Evolutionary conservation across 495 filamentous ascomycete species (phyloP), one percentile per base, ranked within the genome.

Genomic region (Aspergillus nidulans): DNA sequence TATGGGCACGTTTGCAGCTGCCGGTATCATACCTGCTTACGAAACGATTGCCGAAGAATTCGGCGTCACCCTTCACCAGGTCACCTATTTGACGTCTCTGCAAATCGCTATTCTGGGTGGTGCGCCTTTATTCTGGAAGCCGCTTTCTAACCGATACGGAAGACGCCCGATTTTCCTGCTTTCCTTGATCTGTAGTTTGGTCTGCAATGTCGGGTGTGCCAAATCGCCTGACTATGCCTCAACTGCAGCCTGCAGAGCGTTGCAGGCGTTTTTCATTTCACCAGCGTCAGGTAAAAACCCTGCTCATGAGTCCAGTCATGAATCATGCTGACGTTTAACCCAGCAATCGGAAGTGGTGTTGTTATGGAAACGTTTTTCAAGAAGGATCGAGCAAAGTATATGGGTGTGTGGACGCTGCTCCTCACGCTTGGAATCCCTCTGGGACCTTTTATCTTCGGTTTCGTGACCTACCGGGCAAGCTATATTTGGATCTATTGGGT

Each of bases 1-100:
- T 50, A 82, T 82, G 77, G 69, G 77, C 7, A 84, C 81, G 6
- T 81, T 84, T 60, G 80, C 69, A 1, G 81, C 81, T 0, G 73
- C 79, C 1, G 63, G 66, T 20, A 80, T 83, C 52, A 81, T 81
- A 43, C 74, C 76, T 6, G 80, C 77, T 24, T 83, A 77, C 54
- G 68, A 70, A 50, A 49, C 19, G 28, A 77, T 82, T 36, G 64
- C 77, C 7, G 54, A 63, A 6, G 77, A 80, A 26, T 48, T 82
- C 18, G 65, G 62, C 4, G 65, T 75, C 8, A 70, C 71, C 12
- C 39, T 83, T 1, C 74, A 75, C 39, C 63, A 61, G 9, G 72
- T 73, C 15, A 76, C 73, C 26, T 82, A 83, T 52, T 67, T 82
- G 10, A 80, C 75, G 3, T 77, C 73, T 1, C 60, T 81, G 8